Evolutionary conservation across 2,329 filamentous ascomycete species (phyloP), one percentile per base, ranked within the genome.

Genomic region (Scytalidium lignicola): DNA sequence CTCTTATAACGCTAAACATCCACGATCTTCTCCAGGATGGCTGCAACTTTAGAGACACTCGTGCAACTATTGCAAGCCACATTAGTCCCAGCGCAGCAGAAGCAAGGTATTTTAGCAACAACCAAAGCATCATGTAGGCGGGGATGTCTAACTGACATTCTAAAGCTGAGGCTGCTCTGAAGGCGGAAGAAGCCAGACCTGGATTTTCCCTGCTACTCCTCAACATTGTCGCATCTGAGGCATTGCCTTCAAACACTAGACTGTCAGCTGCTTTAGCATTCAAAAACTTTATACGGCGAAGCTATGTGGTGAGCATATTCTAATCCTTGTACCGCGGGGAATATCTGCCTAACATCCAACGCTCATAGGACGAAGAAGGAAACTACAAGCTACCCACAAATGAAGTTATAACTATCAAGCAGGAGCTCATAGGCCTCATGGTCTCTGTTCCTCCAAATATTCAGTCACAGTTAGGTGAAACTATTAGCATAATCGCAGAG

Each of bases 241-340:
- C 79, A 40, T 80, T 86, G 55, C 84, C 89, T 39, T 71, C 77
- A 56, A 92, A 88, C 61, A 93, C 88, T 53, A 85, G 93, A 54
- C 83, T 99, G 40, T 83, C 92, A 6, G 89, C 88, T 62, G 89
- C 93, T 22, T 78, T 99, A 52, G 93, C 88, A 74, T 99, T 99
- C 80, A 99, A 99, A 73, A 99, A 99, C 74, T 95, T 96, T 69
- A 90, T 99, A 64, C 87, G 88, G 69, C 83, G 87, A 65, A 93
- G 90, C 75, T 99, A 95, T 82, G 88, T 90, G 60, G 83, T 86
- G 70, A 59, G 81, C 74, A 42, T 13, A 50, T 44, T 43, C 20
- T 41, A 39, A 29, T n/a, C 15, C 8, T 20, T 20, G 21, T 32
- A 40, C 39, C 17, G 29, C 26, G 12, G n/a, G 18, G n/a, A n/a